These are phyloP conservation scores for Kazachstania martiniae DNA, from an alignment of 805 yeast genomes.

Conservation along the genomic window DNA sequence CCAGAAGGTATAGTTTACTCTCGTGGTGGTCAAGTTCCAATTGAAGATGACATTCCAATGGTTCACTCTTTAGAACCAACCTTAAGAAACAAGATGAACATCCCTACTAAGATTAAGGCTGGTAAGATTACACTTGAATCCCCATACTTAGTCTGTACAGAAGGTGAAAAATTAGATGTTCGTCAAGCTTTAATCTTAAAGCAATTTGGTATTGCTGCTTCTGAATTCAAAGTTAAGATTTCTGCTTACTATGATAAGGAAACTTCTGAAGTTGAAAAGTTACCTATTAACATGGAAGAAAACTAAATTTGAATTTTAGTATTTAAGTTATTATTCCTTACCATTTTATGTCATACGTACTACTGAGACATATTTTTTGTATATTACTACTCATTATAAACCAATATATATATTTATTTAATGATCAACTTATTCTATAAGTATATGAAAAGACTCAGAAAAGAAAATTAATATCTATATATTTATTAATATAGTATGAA, in stretches of 20 bases:
- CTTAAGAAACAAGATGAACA: constrained; percentile 74
- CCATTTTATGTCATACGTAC: too few species aligned
- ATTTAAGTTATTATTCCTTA: too few species aligned
- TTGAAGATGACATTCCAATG: constrained; percentile 92
- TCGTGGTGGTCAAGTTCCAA: constrained; percentile 85
- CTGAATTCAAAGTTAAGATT: constrained; percentile 76
- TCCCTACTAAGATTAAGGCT: constrained; percentile 81
- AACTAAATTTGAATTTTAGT: background rate
- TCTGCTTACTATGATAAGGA: constrained; percentile 73
- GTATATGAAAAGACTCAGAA: background rate
- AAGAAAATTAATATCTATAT: too few species aligned
- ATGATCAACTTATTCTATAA: background rate
- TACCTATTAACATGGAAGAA: constrained; percentile 27
- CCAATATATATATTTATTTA: too few species aligned
- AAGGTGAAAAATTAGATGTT: constrained; percentile 76
- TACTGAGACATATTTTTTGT: too few species aligned
- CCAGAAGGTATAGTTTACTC: constrained; percentile 91
- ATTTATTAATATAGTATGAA: constrained; percentile 33
- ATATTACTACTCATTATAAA: too few species aligned
- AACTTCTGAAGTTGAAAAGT: constrained; percentile 24
- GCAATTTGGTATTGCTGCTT: constrained; percentile 90
- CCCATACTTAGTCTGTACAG: constrained; percentile 69
- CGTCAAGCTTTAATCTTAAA: constrained; percentile 86
- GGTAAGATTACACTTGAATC: constrained; percentile 76
- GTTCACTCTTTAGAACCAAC: constrained; percentile 93